Conservation (phyloP, 169 alveolate genomes). For the Eimeria sp. region DNA sequence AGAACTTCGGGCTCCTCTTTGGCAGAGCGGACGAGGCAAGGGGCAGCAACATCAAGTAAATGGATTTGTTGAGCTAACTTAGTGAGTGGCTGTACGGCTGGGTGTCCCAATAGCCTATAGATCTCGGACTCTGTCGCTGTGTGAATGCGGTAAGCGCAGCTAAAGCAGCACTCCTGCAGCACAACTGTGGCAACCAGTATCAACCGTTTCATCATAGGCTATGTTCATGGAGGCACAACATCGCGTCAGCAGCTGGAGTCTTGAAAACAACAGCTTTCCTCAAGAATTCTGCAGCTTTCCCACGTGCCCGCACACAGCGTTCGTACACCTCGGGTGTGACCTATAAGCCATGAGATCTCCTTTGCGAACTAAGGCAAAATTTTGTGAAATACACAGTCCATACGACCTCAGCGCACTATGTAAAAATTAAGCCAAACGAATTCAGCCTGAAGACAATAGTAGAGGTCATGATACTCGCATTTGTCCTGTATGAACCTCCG, state of each 20-base stretch:
- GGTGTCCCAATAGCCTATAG: slow-evolving; percentile 42
- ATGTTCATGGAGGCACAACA: no score
- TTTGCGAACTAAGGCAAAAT: no score
- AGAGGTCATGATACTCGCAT: no score
- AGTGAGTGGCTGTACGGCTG: slow-evolving; percentile 12
- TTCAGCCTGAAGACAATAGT: no score
- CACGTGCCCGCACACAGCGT: not conserved
- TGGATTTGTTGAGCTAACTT: slow-evolving; percentile 1
- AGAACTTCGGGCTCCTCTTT: not conserved
- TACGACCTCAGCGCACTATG: no score
- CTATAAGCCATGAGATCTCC: no score
- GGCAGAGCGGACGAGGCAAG: slow-evolving; percentile 20
- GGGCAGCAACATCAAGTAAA: not conserved
- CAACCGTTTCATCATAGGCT: not conserved
- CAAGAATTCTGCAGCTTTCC: slow-evolving; percentile 10
- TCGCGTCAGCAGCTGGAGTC: no score
- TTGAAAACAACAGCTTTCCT: not conserved
- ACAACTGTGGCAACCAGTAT: not conserved
- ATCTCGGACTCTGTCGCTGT: not conserved
- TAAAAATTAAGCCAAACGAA: no score
- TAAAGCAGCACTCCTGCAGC: not conserved
- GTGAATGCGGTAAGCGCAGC: slow-evolving; percentile 3
- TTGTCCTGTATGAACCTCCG: no score
- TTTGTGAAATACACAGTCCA: no score
- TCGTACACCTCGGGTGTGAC: not conserved